These are phyloP conservation scores for Eutypella sp. DNA, from an alignment of 2,329 filamentous ascomycete species.

Conservation along the genomic window DNA sequence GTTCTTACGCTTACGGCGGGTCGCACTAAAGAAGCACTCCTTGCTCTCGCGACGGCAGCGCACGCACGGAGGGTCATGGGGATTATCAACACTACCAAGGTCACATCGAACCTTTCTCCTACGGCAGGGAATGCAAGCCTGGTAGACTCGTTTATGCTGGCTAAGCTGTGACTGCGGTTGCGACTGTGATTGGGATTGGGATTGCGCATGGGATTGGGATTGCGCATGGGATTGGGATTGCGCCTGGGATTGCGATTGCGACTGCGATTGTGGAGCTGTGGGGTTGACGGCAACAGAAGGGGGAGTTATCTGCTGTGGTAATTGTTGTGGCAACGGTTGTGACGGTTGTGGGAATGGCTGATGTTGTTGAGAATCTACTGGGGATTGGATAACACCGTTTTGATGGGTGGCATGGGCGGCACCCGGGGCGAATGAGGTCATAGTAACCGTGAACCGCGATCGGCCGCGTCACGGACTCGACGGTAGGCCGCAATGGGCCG, in stretches of 20 bases:
- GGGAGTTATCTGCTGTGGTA: too few relatives aligned
- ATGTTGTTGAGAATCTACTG: neutral
- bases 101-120: slow-evolving; percentile 59
- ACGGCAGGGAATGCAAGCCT: slow-evolving; percentile 59
- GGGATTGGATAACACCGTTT: neutral
- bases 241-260: too few relatives aligned
- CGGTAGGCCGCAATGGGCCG: neutral
- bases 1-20: slow-evolving; percentile 82
- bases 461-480: neutral
- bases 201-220: slow-evolving; percentile 5
- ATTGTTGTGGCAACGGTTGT: too few relatives aligned
- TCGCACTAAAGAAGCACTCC: slow-evolving; percentile 95
- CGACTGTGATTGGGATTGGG: slow-evolving; percentile 6
- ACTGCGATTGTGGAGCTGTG: neutral
- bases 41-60: slow-evolving; percentile 93
- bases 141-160: slow-evolving; percentile 59
- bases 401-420: neutral
- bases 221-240: too few relatives aligned
- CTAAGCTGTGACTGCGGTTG: slow-evolving; percentile 11
- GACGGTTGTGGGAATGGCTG: slow-evolving; percentile 2
- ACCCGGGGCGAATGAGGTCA: slow-evolving; percentile 4
- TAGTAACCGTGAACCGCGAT: neutral
- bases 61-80: slow-evolving; percentile 88
- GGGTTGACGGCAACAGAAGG: neutral
- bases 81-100: slow-evolving; percentile 79